phyloP scores from a whole-genome alignment of 169 alveolate species.

The Eimeria sp. region DNA sequence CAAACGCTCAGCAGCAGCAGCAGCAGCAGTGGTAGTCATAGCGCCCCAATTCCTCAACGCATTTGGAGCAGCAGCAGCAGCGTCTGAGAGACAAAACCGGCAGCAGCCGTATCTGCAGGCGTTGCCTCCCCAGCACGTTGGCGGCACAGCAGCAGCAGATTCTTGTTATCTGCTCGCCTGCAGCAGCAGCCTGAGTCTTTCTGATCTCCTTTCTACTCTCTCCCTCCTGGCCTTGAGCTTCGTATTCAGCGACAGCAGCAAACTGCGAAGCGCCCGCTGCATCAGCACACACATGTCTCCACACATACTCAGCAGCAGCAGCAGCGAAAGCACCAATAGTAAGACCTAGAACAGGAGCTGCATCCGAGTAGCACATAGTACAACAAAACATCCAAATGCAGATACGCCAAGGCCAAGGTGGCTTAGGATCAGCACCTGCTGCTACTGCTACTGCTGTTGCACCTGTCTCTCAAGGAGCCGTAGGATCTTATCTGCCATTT shows the following conservation, averaged over 20 bases:
- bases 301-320: not conserved
- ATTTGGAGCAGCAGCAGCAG: not conserved
- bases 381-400: not conserved
- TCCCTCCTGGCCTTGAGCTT: conserved; percentile 34
- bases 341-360: not conserved
- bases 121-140: too few relatives aligned
- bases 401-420: not conserved
- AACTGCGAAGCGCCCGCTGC: conserved; percentile 43
- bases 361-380: not conserved
- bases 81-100: too few relatives aligned
- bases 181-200: conserved; percentile 55
- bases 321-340: not conserved
- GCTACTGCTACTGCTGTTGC: not conserved
- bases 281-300: not conserved
- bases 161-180: not conserved
- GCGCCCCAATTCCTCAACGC: too few relatives aligned
- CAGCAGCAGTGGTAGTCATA: not conserved
- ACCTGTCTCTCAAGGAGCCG: conserved; percentile 44
- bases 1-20: too few relatives aligned
- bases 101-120: too few relatives aligned
- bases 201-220: conserved; percentile 44
- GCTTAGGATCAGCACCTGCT: not conserved
- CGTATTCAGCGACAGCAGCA: conserved; percentile 35
- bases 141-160: not conserved
- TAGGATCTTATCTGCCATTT: not conserved